A percentile compares a stretch with the other conserved stretches of the same genome.
Evolutionary conservation across 2,329 filamentous ascomycete genomes (phyloP).

Genomic region (Stagonosporopsis cucurbitacearum): DNA sequence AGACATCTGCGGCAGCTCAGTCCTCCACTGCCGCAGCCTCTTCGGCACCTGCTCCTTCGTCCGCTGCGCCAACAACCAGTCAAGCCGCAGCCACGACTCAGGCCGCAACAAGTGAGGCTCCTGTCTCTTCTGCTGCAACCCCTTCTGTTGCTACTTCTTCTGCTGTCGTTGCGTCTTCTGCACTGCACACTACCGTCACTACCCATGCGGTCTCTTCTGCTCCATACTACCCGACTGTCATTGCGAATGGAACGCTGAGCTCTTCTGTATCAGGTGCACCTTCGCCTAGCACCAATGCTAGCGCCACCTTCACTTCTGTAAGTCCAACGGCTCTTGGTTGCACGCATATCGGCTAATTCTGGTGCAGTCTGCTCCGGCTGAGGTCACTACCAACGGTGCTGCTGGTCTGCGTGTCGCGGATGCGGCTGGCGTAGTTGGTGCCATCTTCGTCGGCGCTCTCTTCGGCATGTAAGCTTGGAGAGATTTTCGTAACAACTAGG

Average conservation of each 20-base stretch:
- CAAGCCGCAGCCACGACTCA: neutral
- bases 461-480: constrained; percentile 20
- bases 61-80: constrained; percentile 1
- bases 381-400: constrained; percentile 28
- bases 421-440: constrained; percentile 24
- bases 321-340: neutral
- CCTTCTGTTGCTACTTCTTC: neutral
- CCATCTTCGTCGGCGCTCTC: constrained; percentile 24
- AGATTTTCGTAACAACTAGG: neutral
- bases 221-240: neutral
- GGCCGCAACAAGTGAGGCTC: constrained; percentile 4
- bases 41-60: constrained; percentile 4
- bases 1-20: constrained; percentile 14
- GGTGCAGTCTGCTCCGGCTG: constrained; percentile 22
- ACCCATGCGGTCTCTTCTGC: neutral
- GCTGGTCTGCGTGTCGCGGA: constrained; percentile 6
- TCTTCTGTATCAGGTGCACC: constrained; percentile 10
- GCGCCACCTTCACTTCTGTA: constrained; percentile 23
- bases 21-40: constrained; percentile 3
- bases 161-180: neutral
- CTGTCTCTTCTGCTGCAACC: constrained; percentile 8
- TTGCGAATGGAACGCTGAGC: constrained; percentile 12
- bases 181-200: neutral
- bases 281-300: constrained; percentile 20
- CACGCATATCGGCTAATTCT: neutral